phyloP scores from a whole-genome alignment of 2,329 filamentous ascomycete genomes.

The Paracorniculantispora psalliotae region DNA sequence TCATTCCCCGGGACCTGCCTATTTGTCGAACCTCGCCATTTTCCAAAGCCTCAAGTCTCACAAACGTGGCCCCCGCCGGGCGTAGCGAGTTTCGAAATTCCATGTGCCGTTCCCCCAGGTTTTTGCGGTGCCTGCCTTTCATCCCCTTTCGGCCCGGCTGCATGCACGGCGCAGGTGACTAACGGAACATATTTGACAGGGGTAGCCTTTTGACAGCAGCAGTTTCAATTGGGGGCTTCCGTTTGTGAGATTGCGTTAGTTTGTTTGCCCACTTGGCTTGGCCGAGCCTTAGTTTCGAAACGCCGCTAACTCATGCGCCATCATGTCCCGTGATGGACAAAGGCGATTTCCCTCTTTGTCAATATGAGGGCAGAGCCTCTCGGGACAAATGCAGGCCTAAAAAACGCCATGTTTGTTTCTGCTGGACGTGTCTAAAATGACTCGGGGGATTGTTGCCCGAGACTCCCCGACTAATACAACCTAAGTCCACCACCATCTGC shows the following conservation, averaged over 20 bases:
- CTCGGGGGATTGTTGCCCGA: neutral
- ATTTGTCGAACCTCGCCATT: no score
- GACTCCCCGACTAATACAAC: neutral
- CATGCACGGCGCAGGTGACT: neutral
- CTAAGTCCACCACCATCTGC: neutral
- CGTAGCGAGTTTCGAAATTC: no score
- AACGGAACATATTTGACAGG: no score
- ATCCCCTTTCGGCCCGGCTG: neutral
- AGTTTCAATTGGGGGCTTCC: no score
- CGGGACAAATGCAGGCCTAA: neutral
- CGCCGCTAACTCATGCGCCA: neutral
- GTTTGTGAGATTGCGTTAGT: neutral
- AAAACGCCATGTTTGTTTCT: neutral
- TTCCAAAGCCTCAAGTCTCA: no score
- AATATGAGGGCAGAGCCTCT: neutral
- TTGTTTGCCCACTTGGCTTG: neutral
- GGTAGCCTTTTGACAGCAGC: no score
- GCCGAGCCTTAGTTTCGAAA: neutral
- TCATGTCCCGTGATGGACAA: neutral
- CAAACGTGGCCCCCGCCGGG: no score
- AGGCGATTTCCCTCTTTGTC: neutral
- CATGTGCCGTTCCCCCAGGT: no score
- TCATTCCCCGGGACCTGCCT: no score
- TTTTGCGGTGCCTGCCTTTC: no score
- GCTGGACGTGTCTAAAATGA: neutral